These are phyloP conservation scores for Penicillium sp. DNA, from an alignment of 2,329 filamentous ascomycete genomes.

Conservation along the genomic window DNA sequence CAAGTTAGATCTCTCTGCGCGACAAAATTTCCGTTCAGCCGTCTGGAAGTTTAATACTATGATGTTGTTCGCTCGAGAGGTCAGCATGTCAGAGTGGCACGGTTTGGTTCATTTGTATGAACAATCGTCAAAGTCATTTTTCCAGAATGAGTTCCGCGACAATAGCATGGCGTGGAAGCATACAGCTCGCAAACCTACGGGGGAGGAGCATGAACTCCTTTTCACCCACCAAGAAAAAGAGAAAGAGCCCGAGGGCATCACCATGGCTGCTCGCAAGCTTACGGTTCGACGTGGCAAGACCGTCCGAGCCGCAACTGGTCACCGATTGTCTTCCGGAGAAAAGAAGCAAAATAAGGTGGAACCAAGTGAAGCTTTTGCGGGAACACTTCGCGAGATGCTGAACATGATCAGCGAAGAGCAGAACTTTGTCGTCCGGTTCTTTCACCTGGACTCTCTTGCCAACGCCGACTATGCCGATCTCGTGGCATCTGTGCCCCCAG, in stretches of 20 bases:
- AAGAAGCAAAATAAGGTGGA: slow-evolving; percentile 59
- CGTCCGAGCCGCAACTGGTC: slow-evolving; percentile 42
- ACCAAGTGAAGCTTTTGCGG: slow-evolving; percentile 74
- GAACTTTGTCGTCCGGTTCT: slow-evolving; percentile 95
- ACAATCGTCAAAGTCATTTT: slow-evolving; percentile 66
- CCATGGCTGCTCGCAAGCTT: slow-evolving; percentile 74
- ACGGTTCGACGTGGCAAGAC: slow-evolving; percentile 94
- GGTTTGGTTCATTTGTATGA: slow-evolving; percentile 74
- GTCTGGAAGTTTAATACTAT: slow-evolving; percentile 86
- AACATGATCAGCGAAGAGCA: slow-evolving; percentile 87
- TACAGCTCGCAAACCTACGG: slow-evolving; percentile 65
- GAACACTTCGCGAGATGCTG: slow-evolving; percentile 72
- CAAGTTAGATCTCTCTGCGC: slow-evolving; percentile 65
- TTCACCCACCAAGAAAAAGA: slow-evolving; percentile 90
- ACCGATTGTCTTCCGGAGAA: slow-evolving; percentile 44
- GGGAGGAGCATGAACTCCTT: slow-evolving; percentile 75
- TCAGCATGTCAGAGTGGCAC: slow-evolving; percentile 76
- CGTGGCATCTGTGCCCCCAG: slow-evolving; percentile 60
- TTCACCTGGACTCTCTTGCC: slow-evolving; percentile 83
- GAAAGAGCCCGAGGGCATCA: slow-evolving; percentile 61
- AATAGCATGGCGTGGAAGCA: slow-evolving; percentile 74
- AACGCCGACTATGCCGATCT: slow-evolving; percentile 77
- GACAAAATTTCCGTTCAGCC: slow-evolving; percentile 63
- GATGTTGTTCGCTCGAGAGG: slow-evolving; percentile 80
- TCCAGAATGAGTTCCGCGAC: slow-evolving; percentile 74